Percentiles rank a stretch among this genome's conserved stretches.
Conservation (phyloP, 2,329 filamentous ascomycete genomes). For the Teratosphaeria viscida region DNA sequence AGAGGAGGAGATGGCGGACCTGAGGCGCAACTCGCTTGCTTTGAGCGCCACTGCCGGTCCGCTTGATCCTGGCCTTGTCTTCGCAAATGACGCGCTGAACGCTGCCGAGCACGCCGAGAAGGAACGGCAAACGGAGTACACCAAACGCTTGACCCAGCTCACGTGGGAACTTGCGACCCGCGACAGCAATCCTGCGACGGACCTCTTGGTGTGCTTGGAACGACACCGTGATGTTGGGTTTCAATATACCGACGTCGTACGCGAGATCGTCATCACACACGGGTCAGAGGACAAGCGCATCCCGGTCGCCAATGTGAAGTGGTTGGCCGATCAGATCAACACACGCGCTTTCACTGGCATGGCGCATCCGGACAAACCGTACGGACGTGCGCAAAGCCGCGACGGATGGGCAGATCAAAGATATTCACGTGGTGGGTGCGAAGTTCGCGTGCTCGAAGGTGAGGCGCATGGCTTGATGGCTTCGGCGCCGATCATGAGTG, state of each 20-base stretch:
- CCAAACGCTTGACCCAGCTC: constrained; percentile 74
- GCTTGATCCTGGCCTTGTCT: constrained; percentile 34
- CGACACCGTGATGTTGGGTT: constrained; percentile 87
- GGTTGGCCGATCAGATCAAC: constrained; percentile 86
- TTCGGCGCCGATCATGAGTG: constrained; percentile 82
- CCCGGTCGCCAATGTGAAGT: constrained; percentile 87
- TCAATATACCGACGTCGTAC: constrained; percentile 89
- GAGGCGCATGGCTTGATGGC: constrained; percentile 97
- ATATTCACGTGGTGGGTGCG: constrained; percentile 52
- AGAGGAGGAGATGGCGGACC: constrained; percentile 5
- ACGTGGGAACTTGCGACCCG: constrained; percentile 92
- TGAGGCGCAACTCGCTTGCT: constrained; percentile 13
- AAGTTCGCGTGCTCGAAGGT: constrained; percentile 79
- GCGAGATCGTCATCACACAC: constrained; percentile 86
- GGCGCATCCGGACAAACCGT: constrained; percentile 2
- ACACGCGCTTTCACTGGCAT: constrained; percentile 9
- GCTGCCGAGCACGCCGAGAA: constrained; percentile 55
- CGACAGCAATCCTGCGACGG: constrained; percentile 86
- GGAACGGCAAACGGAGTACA: constrained; percentile 66
- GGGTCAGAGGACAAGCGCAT: constrained; percentile 83
- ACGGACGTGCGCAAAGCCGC: constrained; percentile 4
- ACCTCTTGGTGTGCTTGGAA: constrained; percentile 85
- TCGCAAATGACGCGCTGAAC: constrained; percentile 21
- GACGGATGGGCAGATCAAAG: constrained; percentile 3
- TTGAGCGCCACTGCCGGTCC: constrained; percentile 24